Evolutionary conservation across 2,329 filamentous ascomycete genomes (phyloP).

Genomic region (Aureobasidium mangrovei): DNA sequence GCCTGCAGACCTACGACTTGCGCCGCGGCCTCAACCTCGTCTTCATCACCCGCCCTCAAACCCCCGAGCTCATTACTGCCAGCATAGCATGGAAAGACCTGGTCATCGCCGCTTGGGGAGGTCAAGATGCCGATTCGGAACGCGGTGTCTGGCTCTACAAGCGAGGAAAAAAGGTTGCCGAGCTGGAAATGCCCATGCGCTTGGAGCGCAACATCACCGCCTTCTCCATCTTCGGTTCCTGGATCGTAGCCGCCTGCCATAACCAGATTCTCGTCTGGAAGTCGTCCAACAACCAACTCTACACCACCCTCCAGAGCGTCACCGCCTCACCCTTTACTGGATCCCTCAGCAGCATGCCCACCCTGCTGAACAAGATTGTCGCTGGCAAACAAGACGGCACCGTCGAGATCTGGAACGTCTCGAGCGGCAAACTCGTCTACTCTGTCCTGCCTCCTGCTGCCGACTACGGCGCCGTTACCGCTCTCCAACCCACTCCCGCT

Average conservation of each 20-base stretch:
- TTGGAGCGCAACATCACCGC: constrained; percentile 64
- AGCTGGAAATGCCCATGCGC: constrained; percentile 60
- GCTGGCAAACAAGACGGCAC: constrained; percentile 78
- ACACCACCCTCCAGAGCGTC: constrained; percentile 65
- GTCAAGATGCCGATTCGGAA: constrained; percentile 40
- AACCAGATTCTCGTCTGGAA: constrained; percentile 87
- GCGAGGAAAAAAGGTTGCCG: constrained; percentile 73
- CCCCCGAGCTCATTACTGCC: constrained; percentile 75
- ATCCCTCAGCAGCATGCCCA: constrained; percentile 79
- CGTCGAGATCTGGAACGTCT: constrained; percentile 96
- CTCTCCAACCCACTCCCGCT: constrained; percentile 73
- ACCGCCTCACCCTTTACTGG: constrained; percentile 60
- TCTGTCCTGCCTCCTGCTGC: constrained; percentile 70
- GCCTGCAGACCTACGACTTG: constrained; percentile 91
- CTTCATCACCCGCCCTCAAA: constrained; percentile 87
- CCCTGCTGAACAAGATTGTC: constrained; percentile 92
- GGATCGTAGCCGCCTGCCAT: constrained; percentile 72
- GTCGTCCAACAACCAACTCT: constrained; percentile 71
- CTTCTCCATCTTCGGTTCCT: constrained; percentile 77
- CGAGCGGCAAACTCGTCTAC: constrained; percentile 82
- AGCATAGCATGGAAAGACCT: constrained; percentile 80
- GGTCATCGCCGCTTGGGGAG: constrained; percentile 84
- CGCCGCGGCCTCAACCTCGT: constrained; percentile 82
- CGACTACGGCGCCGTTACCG: constrained; percentile 72
- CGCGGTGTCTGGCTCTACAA: constrained; percentile 87